A percentile compares a stretch with the other conserved stretches of the same genome.
Conservation (phyloP, 257 asterid genomes). For the Vinca minor region DNA sequence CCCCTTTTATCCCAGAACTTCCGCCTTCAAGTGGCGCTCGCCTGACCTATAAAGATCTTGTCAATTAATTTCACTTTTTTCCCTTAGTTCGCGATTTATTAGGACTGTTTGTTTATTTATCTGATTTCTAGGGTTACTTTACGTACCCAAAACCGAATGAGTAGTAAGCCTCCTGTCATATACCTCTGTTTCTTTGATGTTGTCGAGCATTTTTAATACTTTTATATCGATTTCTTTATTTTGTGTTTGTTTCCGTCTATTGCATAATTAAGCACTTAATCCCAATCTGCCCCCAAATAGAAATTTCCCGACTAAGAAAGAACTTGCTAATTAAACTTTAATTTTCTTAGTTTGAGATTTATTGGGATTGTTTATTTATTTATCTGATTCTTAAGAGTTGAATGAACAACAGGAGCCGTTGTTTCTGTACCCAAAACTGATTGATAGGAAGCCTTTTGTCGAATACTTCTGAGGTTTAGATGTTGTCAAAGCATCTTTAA, state of each 20-base stretch:
- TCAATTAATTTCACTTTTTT: neutral
- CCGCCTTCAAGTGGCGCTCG: neutral
- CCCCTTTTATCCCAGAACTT: neutral
- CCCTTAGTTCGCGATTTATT: neutral
- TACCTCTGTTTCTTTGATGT: too few relatives aligned
- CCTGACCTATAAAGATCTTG: slow-evolving; percentile 1
- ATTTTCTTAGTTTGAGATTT: neutral
- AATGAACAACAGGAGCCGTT: neutral
- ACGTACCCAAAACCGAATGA: too few relatives aligned
- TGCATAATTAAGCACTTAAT: neutral
- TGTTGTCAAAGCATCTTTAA: too few relatives aligned
- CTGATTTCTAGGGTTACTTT: neutral
- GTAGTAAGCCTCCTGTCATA: too few relatives aligned
- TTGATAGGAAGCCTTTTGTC: neutral
- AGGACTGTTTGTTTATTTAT: neutral
- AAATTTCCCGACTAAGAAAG: neutral
- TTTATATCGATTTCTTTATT: too few relatives aligned
- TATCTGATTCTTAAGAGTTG: neutral
- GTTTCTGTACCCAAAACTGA: neutral
- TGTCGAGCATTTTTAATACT: too few relatives aligned
- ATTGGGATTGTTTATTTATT: neutral
- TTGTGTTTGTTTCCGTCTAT: too few relatives aligned
- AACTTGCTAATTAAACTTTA: neutral
- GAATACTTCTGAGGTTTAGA: too few relatives aligned
- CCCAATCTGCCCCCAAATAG: neutral